Percentiles rank a stretch among this genome's conserved stretches.
Evolutionary conservation across 2,329 filamentous ascomycete species (phyloP).

Genomic region (Sporothrix luriei): DNA sequence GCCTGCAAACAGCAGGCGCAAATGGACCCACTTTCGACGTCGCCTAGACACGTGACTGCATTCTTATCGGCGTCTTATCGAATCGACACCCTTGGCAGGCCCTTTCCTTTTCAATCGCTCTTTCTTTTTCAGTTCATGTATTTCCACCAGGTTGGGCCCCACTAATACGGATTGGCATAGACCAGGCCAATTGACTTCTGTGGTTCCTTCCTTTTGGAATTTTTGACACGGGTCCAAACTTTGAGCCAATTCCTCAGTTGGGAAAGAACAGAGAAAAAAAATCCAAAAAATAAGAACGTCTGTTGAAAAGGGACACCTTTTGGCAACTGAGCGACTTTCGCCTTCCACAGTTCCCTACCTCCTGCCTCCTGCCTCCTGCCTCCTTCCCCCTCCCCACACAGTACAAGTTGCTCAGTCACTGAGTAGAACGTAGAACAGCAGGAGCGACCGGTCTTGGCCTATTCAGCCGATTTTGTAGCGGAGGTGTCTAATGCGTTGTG

Average conservation of each 20-base stretch:
- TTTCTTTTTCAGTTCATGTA: background rate
- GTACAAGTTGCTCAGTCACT: background rate
- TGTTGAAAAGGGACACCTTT: conserved; percentile 4
- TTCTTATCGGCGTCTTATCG: background rate
- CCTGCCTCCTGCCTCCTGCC: background rate
- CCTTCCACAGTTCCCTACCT: background rate
- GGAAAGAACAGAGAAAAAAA: background rate
- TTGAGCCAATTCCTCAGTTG: background rate
- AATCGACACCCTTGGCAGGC: background rate
- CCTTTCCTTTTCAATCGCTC: background rate
- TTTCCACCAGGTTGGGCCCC: background rate
- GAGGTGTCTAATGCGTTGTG: conserved; percentile 11
- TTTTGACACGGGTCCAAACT: conserved; percentile 18
- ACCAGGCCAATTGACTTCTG: conserved; percentile 12
- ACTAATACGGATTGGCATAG: background rate
- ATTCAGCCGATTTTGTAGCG: conserved; percentile 18
- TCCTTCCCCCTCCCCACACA: conserved; percentile 12
- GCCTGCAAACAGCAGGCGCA: conserved; percentile 7
- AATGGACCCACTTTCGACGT: background rate
- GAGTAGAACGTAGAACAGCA: conserved; percentile 8
- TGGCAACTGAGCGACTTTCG: conserved; percentile 2
- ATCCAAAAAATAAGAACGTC: too few species aligned
- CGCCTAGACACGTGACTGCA: background rate
- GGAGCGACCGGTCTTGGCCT: conserved; percentile 7
- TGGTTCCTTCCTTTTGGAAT: conserved; percentile 13